These are phyloP conservation scores for Schizophyllum amplum DNA, from an alignment of 1,284 basidiomycete species.

Conservation along the genomic window DNA sequence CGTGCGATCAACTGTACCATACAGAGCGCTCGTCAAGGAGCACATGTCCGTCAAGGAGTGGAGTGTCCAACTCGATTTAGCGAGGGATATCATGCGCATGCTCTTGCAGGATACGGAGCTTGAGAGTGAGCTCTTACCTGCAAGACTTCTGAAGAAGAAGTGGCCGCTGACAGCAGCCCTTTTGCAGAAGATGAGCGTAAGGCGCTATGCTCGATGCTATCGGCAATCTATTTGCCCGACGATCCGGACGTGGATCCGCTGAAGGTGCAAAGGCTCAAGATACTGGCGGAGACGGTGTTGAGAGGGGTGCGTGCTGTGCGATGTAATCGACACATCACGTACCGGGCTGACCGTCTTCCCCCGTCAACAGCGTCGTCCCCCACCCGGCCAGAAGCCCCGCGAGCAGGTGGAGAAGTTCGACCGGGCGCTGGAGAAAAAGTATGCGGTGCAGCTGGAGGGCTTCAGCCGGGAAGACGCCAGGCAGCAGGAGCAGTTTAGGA, in stretches of 20 bases:
- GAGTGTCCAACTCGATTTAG: not conserved
- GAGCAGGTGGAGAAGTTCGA: not conserved
- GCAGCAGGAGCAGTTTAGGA: not conserved
- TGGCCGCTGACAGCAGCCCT: not conserved
- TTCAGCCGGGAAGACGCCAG: not conserved
- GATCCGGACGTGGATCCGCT: not conserved
- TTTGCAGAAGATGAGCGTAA: not conserved
- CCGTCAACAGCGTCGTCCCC: not conserved
- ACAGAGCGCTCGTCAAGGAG: not conserved
- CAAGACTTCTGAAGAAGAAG: no score
- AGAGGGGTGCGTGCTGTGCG: not conserved
- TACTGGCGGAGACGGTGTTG: slow-evolving; percentile 18
- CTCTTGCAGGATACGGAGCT: not conserved
- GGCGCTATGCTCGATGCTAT: not conserved
- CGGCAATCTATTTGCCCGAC: not conserved
- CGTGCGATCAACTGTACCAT: not conserved
- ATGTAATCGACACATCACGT: no score
- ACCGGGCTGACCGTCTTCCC: no score
- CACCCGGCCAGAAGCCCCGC: not conserved
- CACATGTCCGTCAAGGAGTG: not conserved
- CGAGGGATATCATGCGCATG: not conserved
- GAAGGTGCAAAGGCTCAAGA: slow-evolving; percentile 22
- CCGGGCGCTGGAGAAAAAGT: not conserved
- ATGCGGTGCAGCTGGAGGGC: not conserved
- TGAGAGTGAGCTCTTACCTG: not conserved